Conservation (phyloP, 1,284 basidiomycete species). For the Heterobasidion irregulare region DNA sequence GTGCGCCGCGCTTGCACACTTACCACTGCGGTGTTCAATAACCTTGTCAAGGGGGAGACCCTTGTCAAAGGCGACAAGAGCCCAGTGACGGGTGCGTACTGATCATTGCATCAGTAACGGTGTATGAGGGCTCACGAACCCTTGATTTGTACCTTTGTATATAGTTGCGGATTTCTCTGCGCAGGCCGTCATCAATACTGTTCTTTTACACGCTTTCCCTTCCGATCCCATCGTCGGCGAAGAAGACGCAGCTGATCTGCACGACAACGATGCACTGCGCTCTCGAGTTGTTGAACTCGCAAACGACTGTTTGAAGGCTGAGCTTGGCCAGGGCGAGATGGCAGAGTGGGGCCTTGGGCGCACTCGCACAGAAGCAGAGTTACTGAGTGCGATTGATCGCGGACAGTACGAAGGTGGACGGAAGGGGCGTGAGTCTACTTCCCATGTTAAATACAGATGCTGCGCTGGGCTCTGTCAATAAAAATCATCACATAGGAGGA, state of each 20-base stretch:
- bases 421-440: slow-evolving; percentile 57
- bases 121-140: background rate
- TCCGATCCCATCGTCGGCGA: slow-evolving; percentile 90
- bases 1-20: slow-evolving; percentile 83
- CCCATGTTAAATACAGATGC: background rate
- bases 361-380: slow-evolving; percentile 42
- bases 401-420: slow-evolving; percentile 78
- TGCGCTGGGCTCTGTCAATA: background rate
- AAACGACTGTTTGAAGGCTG: slow-evolving; percentile 68
- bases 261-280: slow-evolving; percentile 44
- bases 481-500: background rate
- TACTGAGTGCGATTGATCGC: slow-evolving; percentile 82
- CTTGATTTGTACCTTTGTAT: background rate
- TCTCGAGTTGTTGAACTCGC: slow-evolving; percentile 77
- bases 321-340: slow-evolving; percentile 41
- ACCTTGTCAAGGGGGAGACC: slow-evolving; percentile 81
- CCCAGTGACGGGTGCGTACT: slow-evolving; percentile 79
- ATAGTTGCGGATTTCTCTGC: slow-evolving; percentile 87
- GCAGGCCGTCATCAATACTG: slow-evolving; percentile 82
- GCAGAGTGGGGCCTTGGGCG: slow-evolving; percentile 63
- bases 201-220: slow-evolving; percentile 73
- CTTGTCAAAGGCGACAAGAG: slow-evolving; percentile 92
- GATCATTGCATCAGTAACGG: background rate
- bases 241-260: slow-evolving; percentile 84
- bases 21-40: slow-evolving; percentile 84